These are phyloP conservation scores for Sclerotiophoma versabilis DNA, from an alignment of 2,329 filamentous ascomycete genomes.

Conservation along the genomic window DNA sequence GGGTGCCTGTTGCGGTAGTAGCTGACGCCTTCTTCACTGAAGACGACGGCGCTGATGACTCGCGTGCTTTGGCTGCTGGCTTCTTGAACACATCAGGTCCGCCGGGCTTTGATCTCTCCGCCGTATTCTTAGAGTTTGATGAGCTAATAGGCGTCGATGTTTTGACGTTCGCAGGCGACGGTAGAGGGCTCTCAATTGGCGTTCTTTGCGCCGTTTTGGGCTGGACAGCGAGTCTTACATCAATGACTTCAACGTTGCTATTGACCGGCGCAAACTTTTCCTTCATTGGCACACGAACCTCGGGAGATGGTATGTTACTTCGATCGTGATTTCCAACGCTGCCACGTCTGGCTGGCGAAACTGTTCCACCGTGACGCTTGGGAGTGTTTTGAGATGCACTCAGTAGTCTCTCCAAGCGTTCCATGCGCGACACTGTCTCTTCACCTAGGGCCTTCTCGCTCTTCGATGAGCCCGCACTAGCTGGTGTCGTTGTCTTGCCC, in stretches of 20 bases:
- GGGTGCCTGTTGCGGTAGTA: neutral
- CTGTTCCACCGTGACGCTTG: neutral
- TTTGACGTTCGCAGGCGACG: constrained; percentile 10
- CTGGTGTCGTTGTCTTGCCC: neutral
- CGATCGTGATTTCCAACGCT: neutral
- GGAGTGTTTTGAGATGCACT: neutral
- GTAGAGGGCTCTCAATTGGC: constrained; percentile 13
- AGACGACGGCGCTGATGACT: neutral
- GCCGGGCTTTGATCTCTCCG: neutral
- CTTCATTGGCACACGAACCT: neutral
- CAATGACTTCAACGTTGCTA: neutral
- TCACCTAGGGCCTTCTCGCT: neutral
- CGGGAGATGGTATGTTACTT: constrained; percentile 1
- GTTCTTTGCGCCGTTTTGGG: neutral
- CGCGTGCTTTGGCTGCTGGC: neutral
- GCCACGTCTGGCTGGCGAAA: neutral
- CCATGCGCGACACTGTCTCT: constrained; percentile 2
- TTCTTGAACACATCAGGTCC: constrained; percentile 9
- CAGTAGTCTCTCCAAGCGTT: neutral
- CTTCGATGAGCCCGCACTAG: neutral
- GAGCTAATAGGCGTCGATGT: neutral
- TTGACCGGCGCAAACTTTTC: neutral
- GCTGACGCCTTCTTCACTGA: neutral
- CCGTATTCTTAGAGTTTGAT: neutral
- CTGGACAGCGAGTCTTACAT: neutral